These are phyloP conservation scores for Teunomyces kruisii DNA, from an alignment of 805 yeast genomes.

Conservation along the genomic window DNA sequence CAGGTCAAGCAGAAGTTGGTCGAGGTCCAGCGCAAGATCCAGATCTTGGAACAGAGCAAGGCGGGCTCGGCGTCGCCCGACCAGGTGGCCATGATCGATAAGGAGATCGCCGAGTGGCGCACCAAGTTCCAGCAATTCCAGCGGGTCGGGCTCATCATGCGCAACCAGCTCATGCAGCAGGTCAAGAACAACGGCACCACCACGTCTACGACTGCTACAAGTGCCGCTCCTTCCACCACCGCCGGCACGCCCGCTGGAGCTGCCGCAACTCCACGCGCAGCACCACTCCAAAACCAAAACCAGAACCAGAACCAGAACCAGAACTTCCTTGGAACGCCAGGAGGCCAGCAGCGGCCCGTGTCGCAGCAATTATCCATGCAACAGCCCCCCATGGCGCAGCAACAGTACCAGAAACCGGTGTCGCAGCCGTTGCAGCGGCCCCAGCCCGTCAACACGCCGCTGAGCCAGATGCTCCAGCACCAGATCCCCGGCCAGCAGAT, in stretches of 20 bases:
- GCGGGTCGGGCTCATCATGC: slow-evolving; percentile 49
- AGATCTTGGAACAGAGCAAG: slow-evolving; percentile 50
- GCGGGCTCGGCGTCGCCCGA: slow-evolving; percentile 45
- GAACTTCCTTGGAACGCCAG: no score
- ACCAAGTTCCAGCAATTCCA: slow-evolving; percentile 50
- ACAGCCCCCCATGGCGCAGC: background rate
- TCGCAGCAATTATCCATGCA: background rate
- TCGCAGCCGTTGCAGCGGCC: background rate
- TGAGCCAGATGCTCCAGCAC: background rate
- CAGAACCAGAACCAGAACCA: no score
- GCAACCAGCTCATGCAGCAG: slow-evolving; percentile 39
- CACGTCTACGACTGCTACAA: background rate
- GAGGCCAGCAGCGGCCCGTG: no score
- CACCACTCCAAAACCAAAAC: background rate
- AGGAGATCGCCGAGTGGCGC: slow-evolving; percentile 49
- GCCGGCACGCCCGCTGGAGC: background rate
- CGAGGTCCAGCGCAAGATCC: slow-evolving; percentile 50
- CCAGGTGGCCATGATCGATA: slow-evolving; percentile 42
- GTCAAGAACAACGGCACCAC: slow-evolving; percentile 1
- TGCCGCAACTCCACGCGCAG: background rate
- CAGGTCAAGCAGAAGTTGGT: slow-evolving; percentile 47
- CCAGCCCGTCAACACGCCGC: background rate
- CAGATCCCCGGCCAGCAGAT: background rate
- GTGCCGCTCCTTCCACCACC: background rate
- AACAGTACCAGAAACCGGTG: background rate